Percentiles rank a stretch among this genome's conserved stretches.
These are phyloP conservation scores for Scenedesmus sp. DNA, from an alignment of 163 green algal species.

Conservation along the genomic window DNA sequence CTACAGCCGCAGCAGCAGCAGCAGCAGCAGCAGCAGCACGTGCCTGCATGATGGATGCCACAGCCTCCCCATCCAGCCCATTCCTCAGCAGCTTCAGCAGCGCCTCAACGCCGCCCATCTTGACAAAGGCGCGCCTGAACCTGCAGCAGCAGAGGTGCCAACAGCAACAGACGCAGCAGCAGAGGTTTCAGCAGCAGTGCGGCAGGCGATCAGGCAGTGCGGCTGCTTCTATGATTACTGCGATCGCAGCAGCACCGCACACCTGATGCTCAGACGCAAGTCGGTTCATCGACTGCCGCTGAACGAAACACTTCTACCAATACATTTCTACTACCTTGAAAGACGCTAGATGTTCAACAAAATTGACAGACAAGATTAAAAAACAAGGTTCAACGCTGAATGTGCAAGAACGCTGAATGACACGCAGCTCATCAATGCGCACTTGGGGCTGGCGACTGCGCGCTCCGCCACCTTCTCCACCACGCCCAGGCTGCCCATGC, in stretches of 20 bases:
- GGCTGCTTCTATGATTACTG: no score
- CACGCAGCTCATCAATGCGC: no score
- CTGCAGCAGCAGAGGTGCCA: background rate
- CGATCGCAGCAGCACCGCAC: background rate
- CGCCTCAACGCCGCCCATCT: constrained; percentile 52
- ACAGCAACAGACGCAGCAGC: background rate
- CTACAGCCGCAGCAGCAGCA: constrained; percentile 32
- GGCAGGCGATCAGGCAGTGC: background rate
- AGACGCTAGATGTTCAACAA: no score
- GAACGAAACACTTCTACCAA: background rate
- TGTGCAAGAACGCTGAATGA: no score
- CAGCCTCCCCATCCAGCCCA: constrained; percentile 43
- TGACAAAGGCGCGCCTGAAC: constrained; percentile 39
- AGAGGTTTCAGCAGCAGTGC: background rate
- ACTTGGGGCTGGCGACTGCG: background rate
- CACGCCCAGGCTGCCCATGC: background rate
- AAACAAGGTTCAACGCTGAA: no score
- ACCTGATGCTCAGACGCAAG: background rate
- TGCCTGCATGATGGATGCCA: constrained; percentile 45
- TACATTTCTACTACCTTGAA: no score
- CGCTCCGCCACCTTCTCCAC: constrained; percentile 39
- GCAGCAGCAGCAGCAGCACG: constrained; percentile 48
- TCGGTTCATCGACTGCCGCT: no score
- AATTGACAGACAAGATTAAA: no score
- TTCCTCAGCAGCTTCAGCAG: constrained; percentile 57